These are phyloP conservation scores for Diversispora epigaea DNA, from an alignment of 192 early-diverging fungal genomes.

Conservation along the genomic window DNA sequence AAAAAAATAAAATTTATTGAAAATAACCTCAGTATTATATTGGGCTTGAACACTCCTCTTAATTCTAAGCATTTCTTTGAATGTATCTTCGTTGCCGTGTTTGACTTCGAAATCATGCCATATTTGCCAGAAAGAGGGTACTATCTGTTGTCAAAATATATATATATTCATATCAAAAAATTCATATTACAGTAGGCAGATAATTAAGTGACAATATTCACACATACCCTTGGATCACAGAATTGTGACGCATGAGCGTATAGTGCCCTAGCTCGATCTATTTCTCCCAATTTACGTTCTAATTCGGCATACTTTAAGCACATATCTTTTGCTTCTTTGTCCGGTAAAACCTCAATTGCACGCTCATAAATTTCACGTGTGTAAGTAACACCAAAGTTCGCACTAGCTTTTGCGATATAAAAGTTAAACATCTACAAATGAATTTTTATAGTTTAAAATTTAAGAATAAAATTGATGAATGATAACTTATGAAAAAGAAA, in stretches of 20 bases:
- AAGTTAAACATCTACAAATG: conserved; percentile 70
- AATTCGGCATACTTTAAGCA: conserved; percentile 80
- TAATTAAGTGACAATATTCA: neutral
- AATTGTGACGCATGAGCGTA: conserved; percentile 85
- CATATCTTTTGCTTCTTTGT: conserved; percentile 74
- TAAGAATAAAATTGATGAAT: neutral
- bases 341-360: conserved; percentile 86
- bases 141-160: conserved; percentile 36
- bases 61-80: conserved; percentile 96
- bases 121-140: conserved; percentile 75
- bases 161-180: neutral
- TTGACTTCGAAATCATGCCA: conserved; percentile 98
- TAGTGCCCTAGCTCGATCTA: conserved; percentile 91
- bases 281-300: conserved; percentile 89
- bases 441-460: neutral
- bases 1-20: conserved; percentile 32
- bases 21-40: conserved; percentile 72
- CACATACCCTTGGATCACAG: conserved; percentile 74
- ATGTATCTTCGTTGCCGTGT: conserved; percentile 97
- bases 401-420: conserved; percentile 86
- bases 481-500: neutral
- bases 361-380: conserved; percentile 90
- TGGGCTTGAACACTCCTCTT: conserved; percentile 86
- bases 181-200: neutral
- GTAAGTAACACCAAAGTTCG: conserved; percentile 81